Evolutionary conservation across 345 rosid species (phyloP).

Genomic region (Citrus glauca): DNA sequence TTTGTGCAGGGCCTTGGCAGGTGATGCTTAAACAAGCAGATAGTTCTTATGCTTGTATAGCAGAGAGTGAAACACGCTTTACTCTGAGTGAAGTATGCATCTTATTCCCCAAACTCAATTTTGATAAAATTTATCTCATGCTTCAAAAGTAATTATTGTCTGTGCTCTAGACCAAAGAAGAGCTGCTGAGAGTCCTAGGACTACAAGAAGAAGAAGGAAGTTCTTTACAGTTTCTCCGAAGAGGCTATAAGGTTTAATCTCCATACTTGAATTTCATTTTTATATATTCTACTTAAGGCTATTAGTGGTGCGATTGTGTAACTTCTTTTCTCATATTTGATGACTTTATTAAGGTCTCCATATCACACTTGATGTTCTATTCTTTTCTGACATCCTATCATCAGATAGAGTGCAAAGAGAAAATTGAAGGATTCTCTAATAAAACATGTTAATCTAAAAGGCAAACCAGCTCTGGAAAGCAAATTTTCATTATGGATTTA

Average conservation of each 20-base stretch:
- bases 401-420: no score
- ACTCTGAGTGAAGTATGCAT: slow-evolving; percentile 77
- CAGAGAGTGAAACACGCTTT: slow-evolving; percentile 84
- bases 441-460: no score
- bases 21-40: slow-evolving; percentile 97
- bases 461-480: no score
- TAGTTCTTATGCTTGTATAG: slow-evolving; percentile 81
- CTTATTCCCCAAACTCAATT: background rate
- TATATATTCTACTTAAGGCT: background rate
- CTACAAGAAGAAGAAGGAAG: slow-evolving; percentile 93
- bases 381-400: no score
- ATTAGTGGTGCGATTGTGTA: background rate
- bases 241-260: slow-evolving; percentile 75
- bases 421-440: no score
- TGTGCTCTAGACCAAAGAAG: slow-evolving; percentile 78
- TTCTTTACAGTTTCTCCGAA: slow-evolving; percentile 80
- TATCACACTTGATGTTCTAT: no score
- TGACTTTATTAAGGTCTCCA: background rate
- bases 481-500: no score
- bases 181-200: slow-evolving; percentile 79
- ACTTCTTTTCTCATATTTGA: background rate
- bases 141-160: slow-evolving; percentile 12
- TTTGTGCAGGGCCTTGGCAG: slow-evolving; percentile 92
- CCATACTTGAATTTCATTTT: background rate
- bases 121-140: background rate